These are phyloP conservation scores for Pichia sp. DNA, from an alignment of 1,139 yeast species.

Conservation along the genomic window DNA sequence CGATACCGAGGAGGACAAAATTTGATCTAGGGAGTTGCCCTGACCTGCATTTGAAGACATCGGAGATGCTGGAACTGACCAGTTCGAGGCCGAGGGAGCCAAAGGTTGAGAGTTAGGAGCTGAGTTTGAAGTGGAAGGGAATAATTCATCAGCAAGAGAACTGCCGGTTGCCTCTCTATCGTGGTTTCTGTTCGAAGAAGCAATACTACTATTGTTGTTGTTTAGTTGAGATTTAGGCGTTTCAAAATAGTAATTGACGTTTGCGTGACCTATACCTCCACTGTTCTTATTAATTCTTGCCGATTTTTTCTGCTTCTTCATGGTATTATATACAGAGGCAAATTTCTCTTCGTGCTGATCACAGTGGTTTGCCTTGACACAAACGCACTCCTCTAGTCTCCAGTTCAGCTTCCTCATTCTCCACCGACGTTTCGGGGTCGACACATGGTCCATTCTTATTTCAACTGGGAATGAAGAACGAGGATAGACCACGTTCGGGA, in stretches of 20 bases:
- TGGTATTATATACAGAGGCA: slow-evolving; percentile 43
- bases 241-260: slow-evolving; percentile 28
- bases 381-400: slow-evolving; percentile 82
- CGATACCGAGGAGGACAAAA: slow-evolving; percentile 14
- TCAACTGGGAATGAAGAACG: slow-evolving; percentile 82
- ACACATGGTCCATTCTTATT: slow-evolving; percentile 74
- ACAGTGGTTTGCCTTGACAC: slow-evolving; percentile 59
- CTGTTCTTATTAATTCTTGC: slow-evolving; percentile 27
- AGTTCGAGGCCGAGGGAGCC: slow-evolving; percentile 29
- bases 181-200: not conserved
- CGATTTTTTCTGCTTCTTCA: slow-evolving; percentile 28
- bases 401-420: slow-evolving; percentile 84
- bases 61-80: slow-evolving; percentile 24
- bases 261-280: slow-evolving; percentile 29
- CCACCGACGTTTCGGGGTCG: slow-evolving; percentile 67
- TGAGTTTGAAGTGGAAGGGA: not conserved
- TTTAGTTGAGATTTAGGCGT: slow-evolving; percentile 23
- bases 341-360: slow-evolving; percentile 49
- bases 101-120: slow-evolving; percentile 4
- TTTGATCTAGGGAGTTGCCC: slow-evolving; percentile 13
- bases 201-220: slow-evolving; percentile 14
- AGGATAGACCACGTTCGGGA: slow-evolving; percentile 89
- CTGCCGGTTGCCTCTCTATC: not conserved
- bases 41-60: not conserved
- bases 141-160: slow-evolving; percentile 10